Base-by-base conservation (phyloP, 2,329 filamentous ascomycete genomes). In the Orbilia quercus region DNA sequence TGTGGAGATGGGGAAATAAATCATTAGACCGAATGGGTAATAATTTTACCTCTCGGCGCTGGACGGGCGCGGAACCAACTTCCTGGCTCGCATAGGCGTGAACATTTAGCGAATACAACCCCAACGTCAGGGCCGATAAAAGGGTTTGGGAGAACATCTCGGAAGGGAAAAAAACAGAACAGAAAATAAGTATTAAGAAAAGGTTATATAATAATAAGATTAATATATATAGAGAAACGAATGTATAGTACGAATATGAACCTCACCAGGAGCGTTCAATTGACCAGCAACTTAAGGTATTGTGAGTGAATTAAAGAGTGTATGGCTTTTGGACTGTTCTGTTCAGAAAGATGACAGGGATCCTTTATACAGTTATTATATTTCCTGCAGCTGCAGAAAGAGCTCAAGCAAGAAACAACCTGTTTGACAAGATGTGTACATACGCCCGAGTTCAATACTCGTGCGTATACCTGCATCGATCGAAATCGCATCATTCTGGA, bases 251-350 rank as follows among this genome's bases (percentile, higher is more conserved):
- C 14, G 12, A 20, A 20, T 53, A 34, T 16, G 16, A 16, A 53
- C n/a, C 48, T 51, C 48, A 34, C 48, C 31, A 34, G 48, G 48
- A 53, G 48, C 9, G 12, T n/a, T 34, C 48, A 34, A 36, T 36
- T 31, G 48, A 36, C 20, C 28, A 31, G 9, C 5, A 31, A n/a
- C n/a, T n/a, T n/a, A 38, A 38, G 7, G n/a, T 38, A 38, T 38
- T 20, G 40, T 4, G 18, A n/a, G 5, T 44, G 14, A 38, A 44
- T 44, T 31, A 31, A 9, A 5, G 28, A 44, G 40, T 44, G 14
- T 44, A 44, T 44, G 14, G 14, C 40, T 44, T 4, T 44, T 44
- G 5, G 40, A 44, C 5, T 20, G 14, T n/a, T 44, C 18, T n/a
- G n/a, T n/a, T n/a, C n/a, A n/a, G n/a, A n/a, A n/a, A n/a, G n/a